Conservation (phyloP, 2,329 filamentous ascomycete genomes). For the Chaetomiaceae sp. region DNA sequence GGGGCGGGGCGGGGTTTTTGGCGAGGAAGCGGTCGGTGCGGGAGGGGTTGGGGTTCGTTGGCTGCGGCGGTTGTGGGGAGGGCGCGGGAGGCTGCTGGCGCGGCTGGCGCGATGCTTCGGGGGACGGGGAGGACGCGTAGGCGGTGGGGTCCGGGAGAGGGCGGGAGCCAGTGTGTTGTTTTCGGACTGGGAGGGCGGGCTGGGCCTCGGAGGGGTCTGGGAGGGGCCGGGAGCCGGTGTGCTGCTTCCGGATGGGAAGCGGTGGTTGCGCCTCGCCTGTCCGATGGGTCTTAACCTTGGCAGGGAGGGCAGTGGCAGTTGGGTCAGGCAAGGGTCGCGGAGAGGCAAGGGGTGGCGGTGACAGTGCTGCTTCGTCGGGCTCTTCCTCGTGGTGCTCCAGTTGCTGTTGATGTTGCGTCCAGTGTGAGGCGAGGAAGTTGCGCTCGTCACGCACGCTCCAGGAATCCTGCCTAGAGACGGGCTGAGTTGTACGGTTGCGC, state of each 20-base stretch:
- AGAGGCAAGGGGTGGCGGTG: conserved; percentile 27
- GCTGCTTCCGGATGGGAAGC: conserved; percentile 26
- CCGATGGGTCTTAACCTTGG: conserved; percentile 31
- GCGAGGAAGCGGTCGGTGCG: conserved; percentile 56
- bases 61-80: conserved; percentile 5
- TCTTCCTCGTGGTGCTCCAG: conserved; percentile 26
- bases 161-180: conserved; percentile 21
- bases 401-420: conserved; percentile 37
- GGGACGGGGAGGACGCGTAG: conserved; percentile 19
- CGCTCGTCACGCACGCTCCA: conserved; percentile 58
- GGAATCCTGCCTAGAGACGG: conserved; percentile 55
- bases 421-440: conserved; percentile 56
- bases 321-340: conserved; percentile 41
- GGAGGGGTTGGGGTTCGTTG: conserved; percentile 29
- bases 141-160: conserved; percentile 29
- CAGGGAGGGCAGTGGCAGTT: conserved; percentile 21
- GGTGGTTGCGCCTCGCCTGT: conserved; percentile 26
- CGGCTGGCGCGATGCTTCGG: conserved; percentile 4
- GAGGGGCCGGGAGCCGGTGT: conserved; percentile 30
- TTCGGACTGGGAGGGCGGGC: conserved; percentile 20
- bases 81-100: conserved; percentile 1
- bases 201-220: neutral
- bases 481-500: conserved; percentile 35
- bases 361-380: conserved; percentile 9
- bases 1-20: conserved; percentile 35